A percentile compares a stretch with the other conserved stretches of the same genome.
phyloP scores from a whole-genome alignment of 1,284 basidiomycete genomes.

The Cryptococcus sp. region DNA sequence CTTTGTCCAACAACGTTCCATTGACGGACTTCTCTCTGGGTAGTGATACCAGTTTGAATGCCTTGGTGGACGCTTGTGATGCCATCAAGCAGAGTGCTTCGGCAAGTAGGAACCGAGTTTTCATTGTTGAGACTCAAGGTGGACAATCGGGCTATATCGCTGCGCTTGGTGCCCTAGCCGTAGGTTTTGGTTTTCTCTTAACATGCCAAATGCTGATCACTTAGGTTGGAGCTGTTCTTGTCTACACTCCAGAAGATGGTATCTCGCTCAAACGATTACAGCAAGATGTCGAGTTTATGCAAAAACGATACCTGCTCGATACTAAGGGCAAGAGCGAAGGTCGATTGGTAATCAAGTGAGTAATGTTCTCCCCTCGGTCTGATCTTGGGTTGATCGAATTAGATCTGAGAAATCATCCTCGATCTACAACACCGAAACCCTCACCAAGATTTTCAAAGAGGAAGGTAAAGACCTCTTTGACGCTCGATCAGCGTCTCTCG shows the following conservation, averaged over 20 bases:
- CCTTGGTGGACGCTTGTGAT: conserved; percentile 95
- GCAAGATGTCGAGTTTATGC: conserved; percentile 84
- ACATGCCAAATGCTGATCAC: neutral
- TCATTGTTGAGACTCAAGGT: conserved; percentile 97
- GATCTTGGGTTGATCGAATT: neutral
- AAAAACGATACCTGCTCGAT: conserved; percentile 79
- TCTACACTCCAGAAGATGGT: conserved; percentile 91
- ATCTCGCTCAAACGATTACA: conserved; percentile 77
- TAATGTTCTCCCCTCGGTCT: conserved; percentile 1
- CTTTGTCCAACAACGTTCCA: conserved; percentile 97
- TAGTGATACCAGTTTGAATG: conserved; percentile 92
- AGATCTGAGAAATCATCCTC: conserved; percentile 82
- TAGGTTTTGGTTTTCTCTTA: conserved; percentile 47
- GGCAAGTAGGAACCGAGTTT: conserved; percentile 89
- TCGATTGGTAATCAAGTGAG: conserved; percentile 80
- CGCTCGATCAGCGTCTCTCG: conserved; percentile 85
- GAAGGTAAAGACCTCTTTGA: conserved; percentile 91
- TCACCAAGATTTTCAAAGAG: conserved; percentile 91
- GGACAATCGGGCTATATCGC: conserved; percentile 95
- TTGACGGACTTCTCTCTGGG: conserved; percentile 94
- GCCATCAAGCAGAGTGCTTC: conserved; percentile 97
- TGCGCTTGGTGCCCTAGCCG: conserved; percentile 89
- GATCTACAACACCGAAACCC: conserved; percentile 86
- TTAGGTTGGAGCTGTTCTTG: conserved; percentile 84
- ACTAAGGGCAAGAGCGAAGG: conserved; percentile 86